phyloP scores from a whole-genome alignment of 257 asterid species.

The Petunia axillaris region DNA sequence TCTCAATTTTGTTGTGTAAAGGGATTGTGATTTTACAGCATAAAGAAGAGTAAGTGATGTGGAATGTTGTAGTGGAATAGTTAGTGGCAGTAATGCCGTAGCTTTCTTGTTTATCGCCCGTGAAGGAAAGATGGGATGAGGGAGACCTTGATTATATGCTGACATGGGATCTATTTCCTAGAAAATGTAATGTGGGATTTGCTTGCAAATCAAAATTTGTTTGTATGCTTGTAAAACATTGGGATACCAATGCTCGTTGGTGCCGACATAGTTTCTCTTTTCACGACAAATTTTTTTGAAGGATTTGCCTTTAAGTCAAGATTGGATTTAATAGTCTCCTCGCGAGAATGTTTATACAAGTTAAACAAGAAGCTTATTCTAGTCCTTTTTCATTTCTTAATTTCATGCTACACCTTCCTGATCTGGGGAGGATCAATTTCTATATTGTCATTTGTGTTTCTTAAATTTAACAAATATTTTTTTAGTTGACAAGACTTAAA shows the following conservation, averaged over 20 bases:
- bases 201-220: not conserved
- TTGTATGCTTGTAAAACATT: not conserved
- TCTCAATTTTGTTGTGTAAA: not conserved
- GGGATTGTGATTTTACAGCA: not conserved
- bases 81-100: not conserved
- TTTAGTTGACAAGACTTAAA: not conserved
- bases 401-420: not conserved
- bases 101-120: not conserved
- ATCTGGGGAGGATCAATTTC: not conserved
- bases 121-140: constrained; percentile 7
- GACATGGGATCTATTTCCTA: not conserved
- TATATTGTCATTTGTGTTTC: not conserved
- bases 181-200: not conserved
- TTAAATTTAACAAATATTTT: too few species aligned
- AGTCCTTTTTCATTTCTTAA: constrained; percentile 14
- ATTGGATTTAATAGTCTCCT: constrained; percentile 1
- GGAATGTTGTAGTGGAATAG: not conserved
- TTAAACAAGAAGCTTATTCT: not conserved
- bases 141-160: constrained; percentile 14
- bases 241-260: not conserved
- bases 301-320: not conserved
- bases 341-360: not conserved
- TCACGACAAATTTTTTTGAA: constrained; percentile 6
- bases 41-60: not conserved
- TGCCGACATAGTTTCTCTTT: not conserved